Evolutionary conservation across 108 stramenopile species (phyloP), one percentile per base, ranked within the genome.

Genomic region (Fragilaria crotonensis): DNA sequence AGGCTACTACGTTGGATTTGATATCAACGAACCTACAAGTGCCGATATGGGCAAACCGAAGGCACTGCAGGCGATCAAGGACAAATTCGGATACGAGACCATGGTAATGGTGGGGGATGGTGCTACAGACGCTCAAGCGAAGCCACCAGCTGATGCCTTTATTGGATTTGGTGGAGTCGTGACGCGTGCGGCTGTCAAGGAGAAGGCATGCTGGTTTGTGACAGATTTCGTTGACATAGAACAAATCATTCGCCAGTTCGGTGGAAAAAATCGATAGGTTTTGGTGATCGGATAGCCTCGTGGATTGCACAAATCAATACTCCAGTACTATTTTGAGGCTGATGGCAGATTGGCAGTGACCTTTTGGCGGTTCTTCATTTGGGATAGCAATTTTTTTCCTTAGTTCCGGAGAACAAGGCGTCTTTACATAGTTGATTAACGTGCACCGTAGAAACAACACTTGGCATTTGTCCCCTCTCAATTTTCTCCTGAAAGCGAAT

Each of bases 81-180:
- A 71, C 14, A 52, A 55, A 19, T 52, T 62, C 36, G 79, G 79
- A 18, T 92, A 90, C 71, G 49, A 78, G 3, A 78, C 68, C 1
- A 81, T 98, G 62, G 76, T 98, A 28, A 96, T 99, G 95, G 80
- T 99, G 4, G 98, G 98, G 1, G 98, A 99, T 77, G 98, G 98
- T 18, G 97, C 94, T 5, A 99, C 98, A 4, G 98, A 99, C 83
- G 86, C 95, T 62, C 94, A 99, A 82, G 98, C 98, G 30, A 90
- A 90, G 47, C 97, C 98, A 30, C 98, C 98, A 1, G 98, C 97
- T 5, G 62, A 83, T 33, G 90, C 90, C 1, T 98, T 98, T 66
- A 92, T 99, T 62, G 98, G 98, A 48, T 99, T 91, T 77, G 98
- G 98, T 14, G 98, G 98, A 25, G 87, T 98, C 18, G 80, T 83